Evolutionary conservation across 192 early-diverging fungal genomes (phyloP), one percentile per base, ranked within the genome.

Genomic region (Gaertneriomyces sp.): DNA sequence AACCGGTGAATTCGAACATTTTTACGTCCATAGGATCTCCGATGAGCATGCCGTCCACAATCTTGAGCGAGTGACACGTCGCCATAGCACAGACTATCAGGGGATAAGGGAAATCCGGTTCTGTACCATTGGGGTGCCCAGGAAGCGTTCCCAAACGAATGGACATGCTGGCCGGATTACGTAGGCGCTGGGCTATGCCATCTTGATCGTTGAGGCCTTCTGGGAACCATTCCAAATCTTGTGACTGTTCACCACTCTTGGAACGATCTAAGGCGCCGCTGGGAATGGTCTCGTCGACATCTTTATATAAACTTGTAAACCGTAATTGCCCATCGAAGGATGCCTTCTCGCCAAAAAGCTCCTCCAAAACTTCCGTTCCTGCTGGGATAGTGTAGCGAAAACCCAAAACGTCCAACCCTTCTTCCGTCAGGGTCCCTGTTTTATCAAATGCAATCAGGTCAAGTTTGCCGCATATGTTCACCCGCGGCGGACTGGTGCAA

Each of bases 361-460:
- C 25, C 12, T 56, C 54, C 33, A 58, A 17, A 9, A 45, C 53
- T 20, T 57, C 58, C 40, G 50, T 64, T 44, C 68, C 72, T 19
- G 43, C 49, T 38, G 79, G 70, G 2, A 77, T 60, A 11, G 79
- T 81, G 42, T 74, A 84, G 7, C 89, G 88, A 38, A 96, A 84
- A n/a, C 95, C 95, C 57, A 95, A 75, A 3, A 99, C 92, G 69
- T 96, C 95, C 40, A 99, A 73, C 0, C 94, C 94, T 69, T 97
- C 94, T 72, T 98, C 93, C 3, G 95, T 98, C 51, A 99, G 74
- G 4, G 96, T 99, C 1, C 95, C 96, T 1, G 96, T 98, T 76
- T 99, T 99, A 77, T 99, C 98, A 81, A 99, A 99, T 66, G 91
- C 94, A 86, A 94, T 95, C 41, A 93, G 87, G 61, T 96, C 89